Conservation (phyloP, 768 basidiomycete species). For the Xerocomus brunneocitrinus region DNA sequence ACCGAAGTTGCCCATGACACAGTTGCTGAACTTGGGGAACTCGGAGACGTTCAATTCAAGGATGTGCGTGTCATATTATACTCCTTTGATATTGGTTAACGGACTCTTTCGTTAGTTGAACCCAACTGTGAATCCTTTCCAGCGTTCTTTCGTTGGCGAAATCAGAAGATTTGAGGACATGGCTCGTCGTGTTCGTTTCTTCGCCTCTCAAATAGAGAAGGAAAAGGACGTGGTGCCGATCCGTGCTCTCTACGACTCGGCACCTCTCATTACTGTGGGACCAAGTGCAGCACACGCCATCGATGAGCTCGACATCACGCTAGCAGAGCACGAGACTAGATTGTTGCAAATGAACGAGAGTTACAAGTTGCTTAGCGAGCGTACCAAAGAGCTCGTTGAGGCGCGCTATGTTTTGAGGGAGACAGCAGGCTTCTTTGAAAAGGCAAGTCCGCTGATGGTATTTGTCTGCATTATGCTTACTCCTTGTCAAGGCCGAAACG, state of each 20-base stretch:
- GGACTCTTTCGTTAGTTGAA: slow-evolving; percentile 59
- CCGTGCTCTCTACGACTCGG: slow-evolving; percentile 81
- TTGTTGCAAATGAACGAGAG: slow-evolving; percentile 88
- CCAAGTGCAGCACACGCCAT: slow-evolving; percentile 90
- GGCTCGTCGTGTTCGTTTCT: slow-evolving; percentile 91
- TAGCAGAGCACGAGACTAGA: slow-evolving; percentile 82
- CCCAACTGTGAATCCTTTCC: slow-evolving; percentile 92
- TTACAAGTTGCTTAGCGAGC: slow-evolving; percentile 83
- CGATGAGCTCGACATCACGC: slow-evolving; percentile 86
- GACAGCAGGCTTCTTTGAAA: slow-evolving; percentile 94
- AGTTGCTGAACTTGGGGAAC: slow-evolving; percentile 90
- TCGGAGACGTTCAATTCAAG: slow-evolving; percentile 95
- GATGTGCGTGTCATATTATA: slow-evolving; percentile 59
- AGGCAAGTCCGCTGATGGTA: slow-evolving; percentile 41
- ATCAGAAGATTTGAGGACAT: slow-evolving; percentile 95
- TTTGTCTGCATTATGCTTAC: slow-evolving; percentile 5
- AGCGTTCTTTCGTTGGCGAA: slow-evolving; percentile 95
- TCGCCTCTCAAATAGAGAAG: slow-evolving; percentile 77
- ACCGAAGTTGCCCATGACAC: slow-evolving; percentile 97
- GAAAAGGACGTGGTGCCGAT: slow-evolving; percentile 80
- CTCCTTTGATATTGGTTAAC: slow-evolving; percentile 2
- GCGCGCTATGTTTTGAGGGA: slow-evolving; percentile 92
- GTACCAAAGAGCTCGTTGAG: slow-evolving; percentile 83
- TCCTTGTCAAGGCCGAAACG: slow-evolving; percentile 58
- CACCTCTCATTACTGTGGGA: slow-evolving; percentile 83